A percentile compares a stretch with the other conserved stretches of the same genome.
Conservation (phyloP, 345 rosid species). For the Ceriops decandra region DNA sequence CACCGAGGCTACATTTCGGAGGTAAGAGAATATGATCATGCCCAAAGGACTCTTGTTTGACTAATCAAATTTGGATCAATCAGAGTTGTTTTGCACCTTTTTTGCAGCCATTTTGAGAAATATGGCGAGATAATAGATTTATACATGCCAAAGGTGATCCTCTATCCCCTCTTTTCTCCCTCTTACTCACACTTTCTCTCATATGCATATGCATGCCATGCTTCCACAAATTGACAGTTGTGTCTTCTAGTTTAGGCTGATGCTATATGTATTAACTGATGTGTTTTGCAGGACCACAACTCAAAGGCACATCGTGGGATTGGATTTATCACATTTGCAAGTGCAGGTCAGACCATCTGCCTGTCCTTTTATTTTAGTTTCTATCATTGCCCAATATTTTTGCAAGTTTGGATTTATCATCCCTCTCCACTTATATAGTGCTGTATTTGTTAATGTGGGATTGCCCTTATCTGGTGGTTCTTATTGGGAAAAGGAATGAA, state of each 20-base stretch:
- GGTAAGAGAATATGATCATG: slow-evolving; percentile 40
- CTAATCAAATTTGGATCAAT: slow-evolving; percentile 11
- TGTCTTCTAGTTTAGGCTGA: not conserved
- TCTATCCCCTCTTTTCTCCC: slow-evolving; percentile 13
- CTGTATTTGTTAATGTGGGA: no score
- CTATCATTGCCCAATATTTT: not conserved
- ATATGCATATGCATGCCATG: not conserved
- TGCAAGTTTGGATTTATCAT: no score
- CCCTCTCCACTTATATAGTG: no score
- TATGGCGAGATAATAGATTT: slow-evolving; percentile 91
- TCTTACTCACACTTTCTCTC: not conserved
- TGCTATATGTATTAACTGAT: slow-evolving; percentile 10
- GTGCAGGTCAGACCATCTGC: slow-evolving; percentile 52
- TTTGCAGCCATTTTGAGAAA: slow-evolving; percentile 86
- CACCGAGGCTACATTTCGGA: slow-evolving; percentile 73
- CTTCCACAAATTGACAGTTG: not conserved
- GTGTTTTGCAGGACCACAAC: slow-evolving; percentile 60
- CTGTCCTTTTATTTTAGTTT: slow-evolving; percentile 9
- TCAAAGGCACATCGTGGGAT: slow-evolving; percentile 92
- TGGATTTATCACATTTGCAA: slow-evolving; percentile 86
- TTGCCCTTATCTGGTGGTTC: no score
- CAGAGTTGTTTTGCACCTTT: slow-evolving; percentile 5
- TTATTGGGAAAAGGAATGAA: no score
- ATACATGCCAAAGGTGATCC: slow-evolving; percentile 89
- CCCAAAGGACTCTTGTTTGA: not conserved